Percentiles rank a stretch among this genome's conserved stretches.
Conservation (phyloP, 2,329 filamentous ascomycete genomes). For the Claviceps maximensis region DNA sequence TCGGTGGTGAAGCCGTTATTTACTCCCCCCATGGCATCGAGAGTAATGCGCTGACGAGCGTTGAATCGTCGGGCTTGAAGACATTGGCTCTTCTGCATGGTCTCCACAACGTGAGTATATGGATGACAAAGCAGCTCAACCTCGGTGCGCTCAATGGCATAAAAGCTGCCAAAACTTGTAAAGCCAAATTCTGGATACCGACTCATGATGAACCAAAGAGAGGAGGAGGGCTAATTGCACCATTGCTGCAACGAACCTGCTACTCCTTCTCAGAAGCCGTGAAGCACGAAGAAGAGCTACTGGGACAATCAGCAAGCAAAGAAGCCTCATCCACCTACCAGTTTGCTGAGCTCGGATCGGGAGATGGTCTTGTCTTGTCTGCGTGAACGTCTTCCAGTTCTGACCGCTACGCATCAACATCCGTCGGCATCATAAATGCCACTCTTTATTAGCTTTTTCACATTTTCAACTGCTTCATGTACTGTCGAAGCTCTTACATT, state of each 20-base stretch:
- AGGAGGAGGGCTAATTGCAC: conserved; percentile 42
- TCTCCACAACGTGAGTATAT: conserved; percentile 44
- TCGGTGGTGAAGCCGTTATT: conserved; percentile 38
- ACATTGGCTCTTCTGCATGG: conserved; percentile 50
- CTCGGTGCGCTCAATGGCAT: conserved; percentile 50
- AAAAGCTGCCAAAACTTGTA: conserved; percentile 36
- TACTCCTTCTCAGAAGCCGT: conserved; percentile 31
- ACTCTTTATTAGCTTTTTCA: too few species aligned
- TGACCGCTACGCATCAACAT: not conserved
- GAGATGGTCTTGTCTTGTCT: conserved; percentile 33
- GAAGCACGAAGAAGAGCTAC: conserved; percentile 19
- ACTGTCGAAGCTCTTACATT: too few species aligned
- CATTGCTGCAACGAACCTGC: conserved; percentile 31
- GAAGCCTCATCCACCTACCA: conserved; percentile 25
- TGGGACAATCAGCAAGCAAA: conserved; percentile 7
- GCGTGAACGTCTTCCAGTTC: not conserved
- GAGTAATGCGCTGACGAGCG: conserved; percentile 27
- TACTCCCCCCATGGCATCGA: conserved; percentile 51
- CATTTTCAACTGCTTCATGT: too few species aligned
- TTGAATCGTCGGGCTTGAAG: conserved; percentile 29
- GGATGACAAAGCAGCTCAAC: conserved; percentile 42
- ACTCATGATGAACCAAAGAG: conserved; percentile 54
- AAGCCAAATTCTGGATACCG: conserved; percentile 48
- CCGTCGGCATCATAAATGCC: too few species aligned
- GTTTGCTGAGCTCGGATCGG: conserved; percentile 41